phyloP scores from a whole-genome alignment of 1,139 yeast species.

The Hansenula sp. region DNA sequence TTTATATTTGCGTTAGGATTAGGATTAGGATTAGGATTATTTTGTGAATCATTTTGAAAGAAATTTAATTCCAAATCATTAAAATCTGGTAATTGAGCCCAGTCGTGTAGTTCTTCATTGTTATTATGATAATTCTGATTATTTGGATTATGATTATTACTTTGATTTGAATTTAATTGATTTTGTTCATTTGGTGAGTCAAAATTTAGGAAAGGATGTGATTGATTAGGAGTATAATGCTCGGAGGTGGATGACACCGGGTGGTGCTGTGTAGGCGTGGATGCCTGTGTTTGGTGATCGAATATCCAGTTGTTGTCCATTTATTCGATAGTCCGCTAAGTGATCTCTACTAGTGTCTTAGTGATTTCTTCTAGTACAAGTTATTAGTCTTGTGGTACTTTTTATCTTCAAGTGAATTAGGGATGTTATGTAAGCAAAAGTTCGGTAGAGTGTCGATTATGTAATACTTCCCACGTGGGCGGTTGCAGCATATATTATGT shows the following conservation, averaged over 20 bases:
- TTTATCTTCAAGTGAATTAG: too few relatives aligned
- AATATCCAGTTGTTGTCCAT: constrained; percentile 2
- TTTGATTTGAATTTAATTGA: constrained; percentile 8
- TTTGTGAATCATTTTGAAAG: constrained; percentile 11
- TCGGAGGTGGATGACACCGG: neutral
- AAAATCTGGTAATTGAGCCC: constrained; percentile 18
- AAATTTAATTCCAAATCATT: constrained; percentile 18
- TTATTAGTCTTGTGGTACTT: too few relatives aligned
- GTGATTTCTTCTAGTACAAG: too few relatives aligned
- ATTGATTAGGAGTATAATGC: neutral
- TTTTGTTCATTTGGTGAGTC: constrained; percentile 19
- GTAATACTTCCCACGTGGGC: too few relatives aligned
- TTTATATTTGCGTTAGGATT: neutral
- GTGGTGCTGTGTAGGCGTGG: neutral
- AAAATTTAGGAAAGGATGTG: constrained; percentile 10
- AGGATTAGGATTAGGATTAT: constrained; percentile 2
- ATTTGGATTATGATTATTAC: too few relatives aligned
- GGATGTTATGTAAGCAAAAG: too few relatives aligned
- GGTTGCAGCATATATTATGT: too few relatives aligned
- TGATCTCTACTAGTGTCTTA: too few relatives aligned
- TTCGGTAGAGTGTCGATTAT: too few relatives aligned
- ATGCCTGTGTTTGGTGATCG: neutral
- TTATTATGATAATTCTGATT: neutral
- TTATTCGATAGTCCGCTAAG: too few relatives aligned
- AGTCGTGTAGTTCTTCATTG: constrained; percentile 5